phyloP scores from a whole-genome alignment of 441 rosid genomes.

The Aquilaria agallochum region DNA sequence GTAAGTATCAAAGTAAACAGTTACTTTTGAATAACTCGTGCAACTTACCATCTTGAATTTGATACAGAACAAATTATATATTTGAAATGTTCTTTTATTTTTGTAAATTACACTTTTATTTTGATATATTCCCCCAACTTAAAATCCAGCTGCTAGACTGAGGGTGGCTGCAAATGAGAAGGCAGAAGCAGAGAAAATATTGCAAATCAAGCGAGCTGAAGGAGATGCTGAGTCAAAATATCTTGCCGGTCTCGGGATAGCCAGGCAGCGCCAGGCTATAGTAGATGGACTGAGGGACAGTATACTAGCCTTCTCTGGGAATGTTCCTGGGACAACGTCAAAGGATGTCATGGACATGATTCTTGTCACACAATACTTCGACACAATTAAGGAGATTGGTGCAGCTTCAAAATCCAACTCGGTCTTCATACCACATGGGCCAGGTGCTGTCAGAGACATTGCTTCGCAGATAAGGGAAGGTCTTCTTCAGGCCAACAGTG shows the following conservation, averaged over 20 bases:
- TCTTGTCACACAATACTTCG: constrained; percentile 50
- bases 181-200: constrained; percentile 69
- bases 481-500: constrained; percentile 20
- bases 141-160: constrained; percentile 53
- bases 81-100: not conserved
- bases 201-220: constrained; percentile 67
- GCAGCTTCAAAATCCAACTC: constrained; percentile 30
- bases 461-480: constrained; percentile 48
- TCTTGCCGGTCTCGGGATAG: constrained; percentile 45
- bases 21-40: no score
- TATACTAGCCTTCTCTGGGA: constrained; percentile 43
- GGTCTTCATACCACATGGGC: constrained; percentile 45
- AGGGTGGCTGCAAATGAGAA: constrained; percentile 60
- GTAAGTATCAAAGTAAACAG: not conserved
- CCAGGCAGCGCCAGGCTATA: constrained; percentile 50
- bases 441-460: constrained; percentile 44
- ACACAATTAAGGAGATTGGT: constrained; percentile 52
- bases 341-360: constrained; percentile 56
- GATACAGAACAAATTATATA: no score
- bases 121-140: not conserved
- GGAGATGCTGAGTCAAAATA: constrained; percentile 69
- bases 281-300: constrained; percentile 56
- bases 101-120: not conserved
- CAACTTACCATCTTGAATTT: no score
- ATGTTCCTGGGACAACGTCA: constrained; percentile 43